Percentiles rank a stretch among this genome's conserved stretches.
Evolutionary conservation across 169 alveolate species (phyloP).

Genomic region (Plasmodium blacklocki): DNA sequence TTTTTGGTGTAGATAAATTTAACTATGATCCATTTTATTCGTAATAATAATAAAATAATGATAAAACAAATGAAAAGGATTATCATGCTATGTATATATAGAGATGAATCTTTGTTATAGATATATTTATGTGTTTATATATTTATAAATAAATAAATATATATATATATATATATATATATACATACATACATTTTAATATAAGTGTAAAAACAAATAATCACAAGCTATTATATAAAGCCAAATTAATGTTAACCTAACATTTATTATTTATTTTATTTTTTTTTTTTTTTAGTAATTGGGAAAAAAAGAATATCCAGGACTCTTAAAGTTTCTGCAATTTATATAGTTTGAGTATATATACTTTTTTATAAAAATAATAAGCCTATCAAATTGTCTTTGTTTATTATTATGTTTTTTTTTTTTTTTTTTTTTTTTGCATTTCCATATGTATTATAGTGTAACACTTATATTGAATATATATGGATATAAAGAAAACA

Average conservation of each 20-base stretch:
- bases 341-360: neutral
- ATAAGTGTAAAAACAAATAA: neutral
- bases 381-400: neutral
- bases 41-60: slow-evolving; percentile 36
- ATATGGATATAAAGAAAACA: too few species aligned
- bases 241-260: too few species aligned
- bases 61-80: neutral
- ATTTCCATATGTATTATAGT: too few species aligned
- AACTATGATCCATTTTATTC: slow-evolving; percentile 75
- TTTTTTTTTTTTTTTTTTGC: too few species aligned
- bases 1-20: slow-evolving; percentile 74
- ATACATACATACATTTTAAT: neutral
- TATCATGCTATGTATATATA: too few species aligned
- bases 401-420: too few species aligned
- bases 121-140: too few species aligned
- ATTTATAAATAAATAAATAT: neutral
- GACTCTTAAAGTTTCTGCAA: slow-evolving; percentile 6
- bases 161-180: too few species aligned
- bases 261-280: neutral
- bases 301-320: slow-evolving; percentile 62
- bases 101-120: too few species aligned
- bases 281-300: slow-evolving; percentile 53
- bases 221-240: neutral
- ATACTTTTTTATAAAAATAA: neutral
- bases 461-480: too few species aligned